A percentile compares a stretch with the other conserved stretches of the same genome.
phyloP scores from a whole-genome alignment of 2,329 filamentous ascomycete genomes.

The Coniochaeta sp. region DNA sequence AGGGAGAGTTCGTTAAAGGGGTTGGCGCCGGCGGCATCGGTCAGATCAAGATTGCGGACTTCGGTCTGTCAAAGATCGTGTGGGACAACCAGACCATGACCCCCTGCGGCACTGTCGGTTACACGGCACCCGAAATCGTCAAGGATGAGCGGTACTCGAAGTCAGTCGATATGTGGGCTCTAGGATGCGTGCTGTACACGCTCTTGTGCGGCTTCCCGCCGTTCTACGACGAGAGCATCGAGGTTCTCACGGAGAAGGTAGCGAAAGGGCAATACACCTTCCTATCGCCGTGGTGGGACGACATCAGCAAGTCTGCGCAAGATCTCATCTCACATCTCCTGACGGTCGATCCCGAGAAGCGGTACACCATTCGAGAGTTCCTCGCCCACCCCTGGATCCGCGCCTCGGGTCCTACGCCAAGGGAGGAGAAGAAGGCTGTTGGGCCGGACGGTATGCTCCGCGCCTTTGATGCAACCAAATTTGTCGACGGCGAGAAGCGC shows the following conservation, averaged over 20 bases:
- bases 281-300: constrained; percentile 98
- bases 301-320: constrained; percentile 91
- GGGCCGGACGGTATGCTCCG: constrained; percentile 35
- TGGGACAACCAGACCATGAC: constrained; percentile 99
- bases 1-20: constrained; percentile 83
- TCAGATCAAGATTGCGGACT: constrained; percentile 94
- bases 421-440: constrained; percentile 50
- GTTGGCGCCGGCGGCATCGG: constrained; percentile 86
- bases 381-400: constrained; percentile 91
- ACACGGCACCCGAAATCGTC: constrained; percentile 96
- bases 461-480: constrained; percentile 48
- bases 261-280: constrained; percentile 96
- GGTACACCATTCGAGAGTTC: constrained; percentile 90
- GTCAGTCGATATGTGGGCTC: constrained; percentile 98
- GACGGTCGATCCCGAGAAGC: constrained; percentile 90
- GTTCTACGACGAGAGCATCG: constrained; percentile 97
- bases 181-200: constrained; percentile 95
- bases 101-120: constrained; percentile 92
- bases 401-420: constrained; percentile 45
- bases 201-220: constrained; percentile 95
- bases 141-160: constrained; percentile 99
- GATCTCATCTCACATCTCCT: constrained; percentile 90
- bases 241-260: constrained; percentile 94
- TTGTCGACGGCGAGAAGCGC: constrained; percentile 55
- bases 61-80: constrained; percentile 93